Percentiles rank a stretch among this genome's conserved stretches.
Conservation (phyloP, 2,329 filamentous ascomycete species). For the Xylariaceae sp. region DNA sequence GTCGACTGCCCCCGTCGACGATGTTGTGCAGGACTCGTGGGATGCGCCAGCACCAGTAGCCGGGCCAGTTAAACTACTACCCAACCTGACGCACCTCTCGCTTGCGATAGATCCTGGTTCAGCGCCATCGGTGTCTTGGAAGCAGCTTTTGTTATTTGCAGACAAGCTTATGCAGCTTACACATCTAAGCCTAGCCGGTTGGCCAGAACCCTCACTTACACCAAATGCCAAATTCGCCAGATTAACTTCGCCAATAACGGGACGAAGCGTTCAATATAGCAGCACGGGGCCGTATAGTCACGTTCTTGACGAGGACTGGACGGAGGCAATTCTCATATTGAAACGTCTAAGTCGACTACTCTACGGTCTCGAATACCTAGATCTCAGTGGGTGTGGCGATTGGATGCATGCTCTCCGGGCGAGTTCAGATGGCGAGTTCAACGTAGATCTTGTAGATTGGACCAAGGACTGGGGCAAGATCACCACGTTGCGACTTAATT, state of each 20-base stretch:
- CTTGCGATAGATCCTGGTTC: conserved; percentile 46
- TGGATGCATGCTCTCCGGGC: conserved; percentile 51
- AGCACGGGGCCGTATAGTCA: conserved; percentile 57
- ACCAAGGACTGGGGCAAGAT: conserved; percentile 51
- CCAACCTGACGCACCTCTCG: conserved; percentile 58
- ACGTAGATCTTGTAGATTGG: conserved; percentile 48
- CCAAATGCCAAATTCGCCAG: conserved; percentile 49
- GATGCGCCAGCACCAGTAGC: conserved; percentile 39
- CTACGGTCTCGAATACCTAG: conserved; percentile 57
- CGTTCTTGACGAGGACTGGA: conserved; percentile 55
- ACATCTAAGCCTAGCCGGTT: conserved; percentile 58
- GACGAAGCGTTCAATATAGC: conserved; percentile 46
- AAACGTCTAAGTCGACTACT: conserved; percentile 50
- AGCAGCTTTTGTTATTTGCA: conserved; percentile 52
- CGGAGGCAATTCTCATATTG: conserved; percentile 54
- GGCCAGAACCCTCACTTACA: conserved; percentile 58
- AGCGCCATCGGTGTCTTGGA: conserved; percentile 48
- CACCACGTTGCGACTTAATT: conserved; percentile 41
- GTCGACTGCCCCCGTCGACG: conserved; percentile 7
- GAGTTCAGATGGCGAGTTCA: conserved; percentile 40
- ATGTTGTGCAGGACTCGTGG: conserved; percentile 50
- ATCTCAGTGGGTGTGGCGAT: conserved; percentile 54
- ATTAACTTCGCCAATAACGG: conserved; percentile 42
- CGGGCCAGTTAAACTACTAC: conserved; percentile 40
- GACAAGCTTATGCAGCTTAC: conserved; percentile 52